Evolutionary conservation across 257 asterid species (phyloP), one percentile per base, ranked within the genome.

Genomic region (Scutellaria barbata): DNA sequence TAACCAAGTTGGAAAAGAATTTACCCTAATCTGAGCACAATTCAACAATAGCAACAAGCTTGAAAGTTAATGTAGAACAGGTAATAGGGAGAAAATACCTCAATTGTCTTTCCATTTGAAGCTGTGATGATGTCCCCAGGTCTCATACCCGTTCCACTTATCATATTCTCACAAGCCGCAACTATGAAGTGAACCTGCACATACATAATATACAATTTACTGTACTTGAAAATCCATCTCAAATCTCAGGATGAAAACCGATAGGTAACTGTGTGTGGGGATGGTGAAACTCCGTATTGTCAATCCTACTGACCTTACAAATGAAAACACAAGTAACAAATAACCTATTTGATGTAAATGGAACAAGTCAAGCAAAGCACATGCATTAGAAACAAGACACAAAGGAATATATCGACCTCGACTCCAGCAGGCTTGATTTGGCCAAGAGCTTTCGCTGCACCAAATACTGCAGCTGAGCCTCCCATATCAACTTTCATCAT

Each of bases 91-190:
- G 65, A 59, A 33, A 60, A 64, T 71, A 92, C 97, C 96, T 92
- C 98, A 73, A 92, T 89, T 8, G 98, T 92, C 81, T 92, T 92
- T 48, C 96, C 98, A 66, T 92, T 92, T 51, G 98, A 89, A 71
- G 96, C 98, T 11, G 98, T 92, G 81, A 92, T 45, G 11, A 92
- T 69, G 66, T 92, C 98, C 56, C 98, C 96, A 39, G 97, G 98
- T 63, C 98, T 82, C 96, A 92, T 92, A 39, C 98, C 98, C 14
- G 97, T 88, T 60, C 98, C 98, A 74, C 97, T 92, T 39, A 92
- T 92, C 98, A 92, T 92, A 81, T 92, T 92, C 79, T 90, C 98
- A 76, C 98, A 92, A 74, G 98, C 98, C 39, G 98, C 98, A 77
- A 92, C 94, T 63, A 90, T 87, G 81, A 92, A 92, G 82, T 92